Evolutionary conservation across 495 filamentous ascomycete species (phyloP), one percentile per base, ranked within the genome.

Genomic region (Aspergillus sclerotioniger): DNA sequence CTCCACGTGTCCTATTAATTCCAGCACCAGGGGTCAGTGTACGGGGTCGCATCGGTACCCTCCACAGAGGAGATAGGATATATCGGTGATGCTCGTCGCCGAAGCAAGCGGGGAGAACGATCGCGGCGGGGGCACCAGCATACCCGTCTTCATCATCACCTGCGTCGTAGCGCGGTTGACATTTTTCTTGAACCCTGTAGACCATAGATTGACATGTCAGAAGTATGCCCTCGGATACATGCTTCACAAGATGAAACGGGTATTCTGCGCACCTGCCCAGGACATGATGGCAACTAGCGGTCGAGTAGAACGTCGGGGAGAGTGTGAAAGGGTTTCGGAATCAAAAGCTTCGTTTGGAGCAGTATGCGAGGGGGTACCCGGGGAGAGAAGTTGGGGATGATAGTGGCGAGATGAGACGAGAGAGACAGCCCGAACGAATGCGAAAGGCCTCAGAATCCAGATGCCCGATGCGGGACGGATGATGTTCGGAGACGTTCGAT

Each of bases 91-190:
- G 25, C 49, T n/a, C 10, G 37, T 41, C 50, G 46, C 45, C 52
- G 51, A 47, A 20, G 39, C 51, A 35, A 46, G 47, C 20, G 46
- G 28, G 10, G 20, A 15, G 31, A n/a, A 6, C 13, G 10, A 37
- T 49, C 44, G 53, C 39, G 56, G 13, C 50, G 15, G 66, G 67
- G 63, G 63, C 62, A 63, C 46, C 47, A 17, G 67, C 79, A 61
- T 68, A 90, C 88, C 90, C 17, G 94, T 92, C 82, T 97, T 98
- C 94, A 98, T 98, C 92, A 98, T 97, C 54, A 97, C 93, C 87
- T 96, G 93, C 71, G 95, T 97, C 73, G 92, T 96, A 59, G 94
- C 93, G 74, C 94, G 90, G 79, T 94, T 94, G 80, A 96, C 91
- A 83, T 93, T 95, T 72, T 97, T 98, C 83, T 97, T 98, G 77